Conservation (phyloP, 2,329 filamentous ascomycete genomes). For the Myotisia sp. region DNA sequence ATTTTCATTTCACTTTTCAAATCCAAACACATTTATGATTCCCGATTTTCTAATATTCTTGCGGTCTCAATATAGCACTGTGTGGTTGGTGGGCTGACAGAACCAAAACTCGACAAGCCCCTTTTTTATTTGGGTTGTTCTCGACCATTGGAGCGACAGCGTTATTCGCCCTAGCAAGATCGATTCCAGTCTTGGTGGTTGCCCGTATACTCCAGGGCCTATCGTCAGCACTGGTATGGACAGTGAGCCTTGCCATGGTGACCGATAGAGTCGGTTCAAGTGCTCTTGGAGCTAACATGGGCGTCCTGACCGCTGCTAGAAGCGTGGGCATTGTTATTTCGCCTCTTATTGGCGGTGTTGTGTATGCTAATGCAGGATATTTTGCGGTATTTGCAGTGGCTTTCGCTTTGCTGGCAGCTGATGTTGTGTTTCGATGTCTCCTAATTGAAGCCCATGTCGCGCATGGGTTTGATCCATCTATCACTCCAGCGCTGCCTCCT, state of each 20-base stretch:
- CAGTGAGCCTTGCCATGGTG: slow-evolving; percentile 43
- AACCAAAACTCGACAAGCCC: slow-evolving; percentile 38
- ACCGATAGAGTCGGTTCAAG: slow-evolving; percentile 44
- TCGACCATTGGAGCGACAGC: slow-evolving; percentile 41
- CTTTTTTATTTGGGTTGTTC: slow-evolving; percentile 43
- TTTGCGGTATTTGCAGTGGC: slow-evolving; percentile 45
- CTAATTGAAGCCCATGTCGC: too few species aligned
- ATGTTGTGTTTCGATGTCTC: slow-evolving; percentile 45
- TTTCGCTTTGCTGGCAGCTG: slow-evolving; percentile 40
- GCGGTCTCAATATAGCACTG: slow-evolving; percentile 8
- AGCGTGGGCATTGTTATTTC: slow-evolving; percentile 43
- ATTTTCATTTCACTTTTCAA: too few species aligned
- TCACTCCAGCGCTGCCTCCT: too few species aligned
- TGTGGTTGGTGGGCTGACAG: slow-evolving; percentile 41
- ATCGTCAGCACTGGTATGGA: slow-evolving; percentile 46
- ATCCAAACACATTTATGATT: too few species aligned
- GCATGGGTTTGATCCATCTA: too few species aligned
- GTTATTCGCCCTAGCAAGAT: slow-evolving; percentile 39
- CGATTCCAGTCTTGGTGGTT: slow-evolving; percentile 35
- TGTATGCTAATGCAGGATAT: slow-evolving; percentile 47
- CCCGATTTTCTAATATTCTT: background rate
- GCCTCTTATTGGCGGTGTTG: slow-evolving; percentile 44
- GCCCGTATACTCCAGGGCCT: slow-evolving; percentile 45
- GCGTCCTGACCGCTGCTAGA: slow-evolving; percentile 42
- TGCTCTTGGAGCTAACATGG: slow-evolving; percentile 48